Evolutionary conservation across 305 asterid species (phyloP), one percentile per base, ranked within the genome.

Genomic region (Stenogyne calaminthoides): DNA sequence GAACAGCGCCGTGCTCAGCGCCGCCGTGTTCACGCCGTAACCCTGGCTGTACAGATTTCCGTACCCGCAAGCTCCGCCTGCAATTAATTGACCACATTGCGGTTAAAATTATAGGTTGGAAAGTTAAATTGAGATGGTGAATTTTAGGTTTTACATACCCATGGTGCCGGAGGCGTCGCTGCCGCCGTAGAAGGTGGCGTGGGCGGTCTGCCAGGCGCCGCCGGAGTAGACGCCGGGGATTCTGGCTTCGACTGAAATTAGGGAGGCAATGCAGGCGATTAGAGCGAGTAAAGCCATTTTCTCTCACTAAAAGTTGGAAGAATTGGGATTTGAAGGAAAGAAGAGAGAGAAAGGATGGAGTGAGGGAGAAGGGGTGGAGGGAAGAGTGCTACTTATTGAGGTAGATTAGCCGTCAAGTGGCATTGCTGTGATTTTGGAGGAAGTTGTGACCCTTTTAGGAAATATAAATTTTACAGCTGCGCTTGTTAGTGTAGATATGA

Each of bases 121-220:
- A 12, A 27, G 8, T 52, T 20, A 12, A 11, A 27, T 3, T 27
- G 9, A 22, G 7, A 1, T 1, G 55, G 6, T 4, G 29, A 19
- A 8, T 42, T 49, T 12, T n/a, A 40, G 6, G 5, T 14, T 22
- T 32, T 27, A 47, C 83, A 7, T 83, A 90, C 98, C 97, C 97
- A 92, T 92, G 4, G 97, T 92, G 67, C 98, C 98, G 65, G 98
- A 92, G 58, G 98, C 97, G 66, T 92, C 98, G 70, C 94, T 84
- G 37, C 98, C 98, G 4, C 98, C 98, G 66, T 92, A 92, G 83
- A 92, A 92, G 29, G 98, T 92, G 74, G 98, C 98, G 74, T 92
- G 98, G 56, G 94, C 98, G 39, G 51, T 55, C 64, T 84, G 78
- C 97, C 97, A 91, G 0, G 55, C 66, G 9, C 88, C 95, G 61